Evolutionary conservation across 2,329 filamentous ascomycete species (phyloP), one percentile per base, ranked within the genome.

Genomic region (Neobulgaria alba): DNA sequence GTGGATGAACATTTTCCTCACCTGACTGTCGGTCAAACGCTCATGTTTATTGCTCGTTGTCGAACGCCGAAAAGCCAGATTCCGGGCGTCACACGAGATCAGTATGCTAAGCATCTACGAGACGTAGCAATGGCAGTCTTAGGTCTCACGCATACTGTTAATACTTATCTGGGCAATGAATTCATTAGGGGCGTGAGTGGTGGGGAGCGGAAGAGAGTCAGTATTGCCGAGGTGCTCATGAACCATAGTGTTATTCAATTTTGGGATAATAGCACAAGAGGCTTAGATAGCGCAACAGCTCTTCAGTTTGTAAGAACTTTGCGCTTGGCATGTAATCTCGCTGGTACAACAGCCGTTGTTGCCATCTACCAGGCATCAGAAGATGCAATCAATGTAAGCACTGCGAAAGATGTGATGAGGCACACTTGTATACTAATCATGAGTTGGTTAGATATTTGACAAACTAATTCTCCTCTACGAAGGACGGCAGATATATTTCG

Each of bases 1-100:
- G 83, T 87, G 50, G 83, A 88, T 53, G 69, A 76, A 14, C 85
- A 90, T 58, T 79, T 88, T 55, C 79, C 85, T 2, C 70, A 72
- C 1, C 66, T 90, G 26, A 87, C 79, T 5, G 85, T 90, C 0
- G 83, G 81, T 71, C 82, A 88, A 60, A 89, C 85, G 0, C 66
- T 90, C 31, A 76, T 73, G 3, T 89, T 90, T 54, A 81, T 84
- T 0, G 65, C 89, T 35, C 73, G 78, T 60, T 86, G 79, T 63
- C 87, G 86, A 19, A 86, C 82, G 7, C 23, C 23, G 7, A 7
- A 7, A 26, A 7, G 23, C 12, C 23, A 12, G 12, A 7, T 26
- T 7, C 12, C 12, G 7, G 23, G 12, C 23, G 23, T 12, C 7
- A 7, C 23, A 12, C 23, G 23, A 7, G 79, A 74, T 61, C 83